Evolutionary conservation across 345 rosid species (phyloP), one percentile per base, ranked within the genome.

Genomic region (Crucihimalaya himalaica): DNA sequence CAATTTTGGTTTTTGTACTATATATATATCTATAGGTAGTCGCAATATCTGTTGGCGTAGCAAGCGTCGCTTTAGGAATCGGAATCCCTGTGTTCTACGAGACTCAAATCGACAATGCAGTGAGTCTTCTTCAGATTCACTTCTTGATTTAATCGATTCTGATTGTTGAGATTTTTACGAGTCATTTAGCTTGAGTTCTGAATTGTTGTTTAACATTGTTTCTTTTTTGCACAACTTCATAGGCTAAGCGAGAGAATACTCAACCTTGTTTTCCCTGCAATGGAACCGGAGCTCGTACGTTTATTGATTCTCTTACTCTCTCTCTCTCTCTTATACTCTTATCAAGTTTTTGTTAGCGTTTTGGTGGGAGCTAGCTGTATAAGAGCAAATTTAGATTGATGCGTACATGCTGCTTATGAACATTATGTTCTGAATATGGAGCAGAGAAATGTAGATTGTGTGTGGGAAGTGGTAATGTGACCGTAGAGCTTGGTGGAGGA

Each of bases 211-310:
- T 62, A 29, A 40, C 25, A 18, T 5, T 62, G 16, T 34, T 16
- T 23, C 42, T 7, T 65, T 15, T 68, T 68, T 29, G 29, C 13
- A 4, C 47, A 48, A 0, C 2, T 65, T 55, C 28, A 73, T 82
- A 93, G 98, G 87, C 96, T 19, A 88, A 84, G 71, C 83, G 97
- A 64, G 97, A 89, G 1, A 95, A 91, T 40, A 91, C 96, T 0
- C 99, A 95, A 79, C 91, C 93, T 14, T 95, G 97, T 83, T 95
- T 95, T 74, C 99, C 99, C 37, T 95, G 99, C 74, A 76, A 62
- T 66, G 98, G 98, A 68, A 64, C 89, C 19, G 99, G 99, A 52
- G 97, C 99, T 53, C 97, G 97, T 89, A 84, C 77, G 97, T 81
- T 14, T 8, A 46, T 43, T 31, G 4, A 8, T 29, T 28, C 27